These are phyloP conservation scores for Datura wrightii DNA, from an alignment of 257 asterid species.

Conservation along the genomic window DNA sequence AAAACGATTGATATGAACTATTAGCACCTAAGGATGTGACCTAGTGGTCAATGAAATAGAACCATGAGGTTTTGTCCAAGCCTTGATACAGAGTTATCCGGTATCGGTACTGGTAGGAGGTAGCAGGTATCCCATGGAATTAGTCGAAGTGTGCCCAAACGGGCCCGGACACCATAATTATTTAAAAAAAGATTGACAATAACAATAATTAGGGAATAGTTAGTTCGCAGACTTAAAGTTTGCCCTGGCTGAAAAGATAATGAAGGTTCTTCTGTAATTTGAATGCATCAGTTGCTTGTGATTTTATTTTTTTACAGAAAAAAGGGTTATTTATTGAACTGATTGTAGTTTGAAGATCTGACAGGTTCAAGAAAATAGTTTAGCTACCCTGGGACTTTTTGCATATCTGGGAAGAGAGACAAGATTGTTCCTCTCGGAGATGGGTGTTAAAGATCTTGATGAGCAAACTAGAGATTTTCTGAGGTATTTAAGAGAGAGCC, in stretches of 20 bases:
- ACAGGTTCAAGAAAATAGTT: slow-evolving; percentile 63
- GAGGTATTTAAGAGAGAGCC: slow-evolving; percentile 48
- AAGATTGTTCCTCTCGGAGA: slow-evolving; percentile 64
- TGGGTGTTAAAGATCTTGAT: slow-evolving; percentile 65
- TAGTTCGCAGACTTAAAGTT: not conserved
- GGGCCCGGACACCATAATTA: not conserved
- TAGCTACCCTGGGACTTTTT: slow-evolving; percentile 75
- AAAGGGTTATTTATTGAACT: slow-evolving; percentile 25
- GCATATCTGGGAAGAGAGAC: slow-evolving; percentile 84
- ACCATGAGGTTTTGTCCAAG: not conserved
- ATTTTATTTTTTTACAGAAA: not conserved
- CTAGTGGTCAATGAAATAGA: not conserved
- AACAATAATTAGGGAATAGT: not conserved
- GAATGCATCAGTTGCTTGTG: slow-evolving; percentile 18
- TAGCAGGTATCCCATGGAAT: not conserved
- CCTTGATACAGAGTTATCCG: not conserved
- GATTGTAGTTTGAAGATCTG: slow-evolving; percentile 32
- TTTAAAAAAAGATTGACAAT: not conserved
- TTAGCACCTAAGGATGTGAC: too few species aligned
- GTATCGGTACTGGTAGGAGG: not conserved
- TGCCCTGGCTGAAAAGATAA: not conserved
- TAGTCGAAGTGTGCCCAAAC: not conserved
- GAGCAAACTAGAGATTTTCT: slow-evolving; percentile 65
- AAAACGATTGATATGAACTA: not conserved
- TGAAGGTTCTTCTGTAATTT: not conserved